phyloP scores from a whole-genome alignment of 768 basidiomycete genomes.

The Jaapia argillacea region DNA sequence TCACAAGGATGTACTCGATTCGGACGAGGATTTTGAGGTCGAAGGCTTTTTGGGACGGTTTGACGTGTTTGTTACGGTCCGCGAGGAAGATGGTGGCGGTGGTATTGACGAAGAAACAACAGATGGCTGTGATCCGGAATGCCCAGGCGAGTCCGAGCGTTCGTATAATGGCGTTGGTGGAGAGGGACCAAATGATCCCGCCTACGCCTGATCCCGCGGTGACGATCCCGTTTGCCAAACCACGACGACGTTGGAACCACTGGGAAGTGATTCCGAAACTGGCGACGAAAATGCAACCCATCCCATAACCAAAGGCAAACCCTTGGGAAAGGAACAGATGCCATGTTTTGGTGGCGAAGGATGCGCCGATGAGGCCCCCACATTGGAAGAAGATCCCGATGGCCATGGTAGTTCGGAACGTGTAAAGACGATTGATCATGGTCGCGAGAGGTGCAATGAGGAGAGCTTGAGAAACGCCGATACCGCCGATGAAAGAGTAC shows the following conservation, averaged over 20 bases:
- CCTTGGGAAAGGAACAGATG: background rate
- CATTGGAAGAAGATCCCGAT: background rate
- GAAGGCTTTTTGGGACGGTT: background rate
- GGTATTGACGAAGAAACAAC: background rate
- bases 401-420: background rate
- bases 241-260: background rate
- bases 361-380: background rate
- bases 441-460: constrained; percentile 1
- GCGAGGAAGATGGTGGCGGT: background rate
- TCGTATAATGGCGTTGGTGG: background rate
- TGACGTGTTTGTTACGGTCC: constrained; percentile 1
- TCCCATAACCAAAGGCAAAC: background rate
- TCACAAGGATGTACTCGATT: background rate
- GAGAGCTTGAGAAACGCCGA: background rate
- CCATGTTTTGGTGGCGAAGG: background rate
- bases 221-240: background rate
- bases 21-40: background rate
- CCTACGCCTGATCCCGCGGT: background rate
- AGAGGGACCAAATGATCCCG: background rate
- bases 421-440: background rate
- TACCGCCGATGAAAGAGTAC: background rate
- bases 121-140: background rate
- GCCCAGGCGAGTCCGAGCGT: background rate
- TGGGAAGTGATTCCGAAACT: background rate
- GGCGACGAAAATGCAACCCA: background rate